Conservation (phyloP, 345 rosid species). For the Acer negundo region DNA sequence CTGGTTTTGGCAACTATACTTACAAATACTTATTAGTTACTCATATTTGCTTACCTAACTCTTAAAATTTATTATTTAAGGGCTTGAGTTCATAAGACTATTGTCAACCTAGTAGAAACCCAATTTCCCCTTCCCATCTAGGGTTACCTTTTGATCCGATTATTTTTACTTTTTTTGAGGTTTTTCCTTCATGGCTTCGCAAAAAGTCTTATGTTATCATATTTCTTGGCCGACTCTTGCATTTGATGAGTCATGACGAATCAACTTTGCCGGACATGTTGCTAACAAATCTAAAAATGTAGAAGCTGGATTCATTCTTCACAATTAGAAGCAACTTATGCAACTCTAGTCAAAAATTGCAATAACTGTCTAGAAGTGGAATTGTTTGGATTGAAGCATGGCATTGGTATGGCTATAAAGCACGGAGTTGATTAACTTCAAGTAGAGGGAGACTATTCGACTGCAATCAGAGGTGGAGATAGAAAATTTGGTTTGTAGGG, state of each 20-base stretch:
- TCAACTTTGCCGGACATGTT: neutral
- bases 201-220: neutral
- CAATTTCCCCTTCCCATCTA: neutral
- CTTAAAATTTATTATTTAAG: neutral
- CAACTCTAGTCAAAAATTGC: neutral
- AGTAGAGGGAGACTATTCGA: neutral
- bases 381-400: neutral
- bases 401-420: neutral
- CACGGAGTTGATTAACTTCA: neutral
- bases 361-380: neutral
- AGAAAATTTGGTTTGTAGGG: too few species aligned
- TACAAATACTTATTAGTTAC: neutral
- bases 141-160: neutral
- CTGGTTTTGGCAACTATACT: too few species aligned
- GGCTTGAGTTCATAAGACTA: neutral
- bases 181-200: neutral
- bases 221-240: neutral
- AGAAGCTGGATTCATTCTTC: neutral
- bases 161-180: too few species aligned
- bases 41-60: neutral
- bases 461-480: neutral
- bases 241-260: neutral
- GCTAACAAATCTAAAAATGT: neutral
- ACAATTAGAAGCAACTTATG: neutral
- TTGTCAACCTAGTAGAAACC: too few species aligned